Evolutionary conservation across 192 early-diverging fungal genomes (phyloP), one percentile per base, ranked within the genome.

Genomic region (Lobosporangium transversale): DNA sequence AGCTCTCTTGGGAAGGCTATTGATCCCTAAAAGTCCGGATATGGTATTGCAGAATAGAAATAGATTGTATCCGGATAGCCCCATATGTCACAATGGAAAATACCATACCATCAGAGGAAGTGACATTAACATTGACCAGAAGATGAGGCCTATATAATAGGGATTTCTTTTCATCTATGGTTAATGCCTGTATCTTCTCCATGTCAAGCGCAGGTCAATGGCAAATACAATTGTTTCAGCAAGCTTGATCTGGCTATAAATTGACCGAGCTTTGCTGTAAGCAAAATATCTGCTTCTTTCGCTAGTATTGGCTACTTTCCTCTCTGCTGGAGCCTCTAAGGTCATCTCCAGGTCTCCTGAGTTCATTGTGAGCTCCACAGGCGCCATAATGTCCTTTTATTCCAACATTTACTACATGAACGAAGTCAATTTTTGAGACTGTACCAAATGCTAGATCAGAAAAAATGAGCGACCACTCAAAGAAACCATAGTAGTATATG

Each of bases 31-130:
- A 15, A 92, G 48, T 20, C 83, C 69, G 0, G 90, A 87, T 10
- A 84, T 67, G 14, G 84, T 52, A 32, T 88, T 90, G 20, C 87
- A 81, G 17, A 94, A 83, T 62, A 94, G 76, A 27, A 87, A 88
- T 5, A 85, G 87, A 64, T 94, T 91, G 62, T 87, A 92, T 53
- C 92, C 92, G 14, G 91, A 92, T 66, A 94, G 84, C 2, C 92
- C 92, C 92, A 94, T 94, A 73, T 92, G 85, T 89, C 91, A 94
- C 32, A 94, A 79, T 21, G 92, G 92, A 65, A 94, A 94, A 68
- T 94, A 94, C 92, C 92, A 90, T 53, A 87, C 87, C 52, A 88
- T 83, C 29, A 91, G 53, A 0, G 89, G 85, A 12, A 94, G 71
- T 30, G 91, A 85, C 1, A 91, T 94, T 62, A 91, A 79, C 69